Evolutionary conservation across 2,329 filamentous ascomycete genomes (phyloP).

Genomic region (Aspergillus hiratsukae): DNA sequence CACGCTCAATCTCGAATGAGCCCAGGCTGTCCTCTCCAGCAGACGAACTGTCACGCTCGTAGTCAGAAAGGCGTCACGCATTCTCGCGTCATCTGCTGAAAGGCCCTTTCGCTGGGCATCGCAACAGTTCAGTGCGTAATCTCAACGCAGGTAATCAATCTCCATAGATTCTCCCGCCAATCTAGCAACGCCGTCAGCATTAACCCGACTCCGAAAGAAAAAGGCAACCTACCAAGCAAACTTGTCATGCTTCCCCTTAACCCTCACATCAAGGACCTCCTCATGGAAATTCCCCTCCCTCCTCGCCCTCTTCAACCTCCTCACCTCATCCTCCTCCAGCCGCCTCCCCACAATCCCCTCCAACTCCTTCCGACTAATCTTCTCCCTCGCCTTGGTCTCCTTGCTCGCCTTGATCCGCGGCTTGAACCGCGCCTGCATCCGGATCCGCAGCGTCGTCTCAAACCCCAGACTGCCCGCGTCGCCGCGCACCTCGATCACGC

Average conservation of each 20-base stretch:
- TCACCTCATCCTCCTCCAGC: slow-evolving; percentile 81
- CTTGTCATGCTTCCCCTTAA: slow-evolving; percentile 92
- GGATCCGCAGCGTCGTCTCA: slow-evolving; percentile 69
- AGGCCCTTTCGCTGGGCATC: not conserved
- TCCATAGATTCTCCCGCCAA: slow-evolving; percentile 15
- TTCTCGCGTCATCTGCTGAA: not conserved
- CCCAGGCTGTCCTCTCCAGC: not conserved
- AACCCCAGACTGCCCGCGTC: slow-evolving; percentile 66
- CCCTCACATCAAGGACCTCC: slow-evolving; percentile 75
- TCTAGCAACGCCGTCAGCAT: slow-evolving; percentile 16
- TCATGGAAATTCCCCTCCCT: slow-evolving; percentile 89
- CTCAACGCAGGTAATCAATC: not conserved
- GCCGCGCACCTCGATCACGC: slow-evolving; percentile 65
- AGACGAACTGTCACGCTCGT: not conserved
- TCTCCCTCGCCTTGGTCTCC: slow-evolving; percentile 77
- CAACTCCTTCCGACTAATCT: slow-evolving; percentile 79
- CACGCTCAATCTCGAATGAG: not conserved
- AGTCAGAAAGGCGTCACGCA: not conserved
- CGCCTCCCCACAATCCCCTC: slow-evolving; percentile 73
- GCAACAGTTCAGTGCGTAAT: not conserved
- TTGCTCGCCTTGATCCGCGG: slow-evolving; percentile 72
- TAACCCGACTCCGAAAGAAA: slow-evolving; percentile 13
- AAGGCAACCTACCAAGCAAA: slow-evolving; percentile 44
- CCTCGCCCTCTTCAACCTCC: slow-evolving; percentile 73
- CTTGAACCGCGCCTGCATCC: slow-evolving; percentile 96